Evolutionary conservation across 75 land plant genomes (phyloP).

Genomic region (Picea glauca): DNA sequence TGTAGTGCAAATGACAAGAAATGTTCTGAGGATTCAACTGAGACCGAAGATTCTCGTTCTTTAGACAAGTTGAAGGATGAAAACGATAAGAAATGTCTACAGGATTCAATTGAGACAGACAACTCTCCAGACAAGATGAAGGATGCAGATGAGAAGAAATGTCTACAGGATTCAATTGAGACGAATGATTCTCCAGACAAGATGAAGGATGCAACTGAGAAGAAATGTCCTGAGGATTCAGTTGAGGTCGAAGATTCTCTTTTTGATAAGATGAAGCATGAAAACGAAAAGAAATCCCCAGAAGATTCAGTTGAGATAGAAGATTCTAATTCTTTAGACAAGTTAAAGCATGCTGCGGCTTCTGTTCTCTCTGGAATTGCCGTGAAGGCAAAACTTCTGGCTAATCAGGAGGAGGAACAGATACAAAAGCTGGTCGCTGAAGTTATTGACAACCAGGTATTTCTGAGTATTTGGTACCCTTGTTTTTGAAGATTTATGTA

Average conservation of each 20-base stretch:
- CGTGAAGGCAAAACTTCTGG: conserved; percentile 93
- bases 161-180: conserved; percentile 2
- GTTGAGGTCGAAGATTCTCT: conserved; percentile 4
- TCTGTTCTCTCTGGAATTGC: conserved; percentile 86
- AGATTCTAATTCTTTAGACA: conserved; percentile 27
- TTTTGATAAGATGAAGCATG: not conserved
- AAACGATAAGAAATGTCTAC: conserved; percentile 3
- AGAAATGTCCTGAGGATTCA: conserved; percentile 6
- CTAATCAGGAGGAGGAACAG: conserved; percentile 85
- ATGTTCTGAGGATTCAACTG: conserved; percentile 2
- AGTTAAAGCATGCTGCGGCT: conserved; percentile 69
- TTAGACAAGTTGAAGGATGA: not conserved
- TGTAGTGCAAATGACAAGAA: conserved; percentile 5
- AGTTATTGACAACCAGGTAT: conserved; percentile 87
- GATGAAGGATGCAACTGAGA: not conserved
- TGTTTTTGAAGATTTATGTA: not conserved
- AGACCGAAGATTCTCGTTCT: not conserved
- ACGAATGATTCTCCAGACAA: not conserved
- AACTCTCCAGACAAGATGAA: conserved; percentile 40
- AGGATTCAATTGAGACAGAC: conserved; percentile 2
- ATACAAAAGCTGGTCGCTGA: conserved; percentile 61
- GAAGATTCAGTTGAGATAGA: conserved; percentile 10
- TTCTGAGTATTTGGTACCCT: not conserved
- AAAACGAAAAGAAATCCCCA: conserved; percentile 6
- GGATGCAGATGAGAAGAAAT: conserved; percentile 31